Evolutionary conservation across 306 rosid genomes (phyloP), one percentile per base, ranked within the genome.

Genomic region (Gynostemma pentaphyllum): DNA sequence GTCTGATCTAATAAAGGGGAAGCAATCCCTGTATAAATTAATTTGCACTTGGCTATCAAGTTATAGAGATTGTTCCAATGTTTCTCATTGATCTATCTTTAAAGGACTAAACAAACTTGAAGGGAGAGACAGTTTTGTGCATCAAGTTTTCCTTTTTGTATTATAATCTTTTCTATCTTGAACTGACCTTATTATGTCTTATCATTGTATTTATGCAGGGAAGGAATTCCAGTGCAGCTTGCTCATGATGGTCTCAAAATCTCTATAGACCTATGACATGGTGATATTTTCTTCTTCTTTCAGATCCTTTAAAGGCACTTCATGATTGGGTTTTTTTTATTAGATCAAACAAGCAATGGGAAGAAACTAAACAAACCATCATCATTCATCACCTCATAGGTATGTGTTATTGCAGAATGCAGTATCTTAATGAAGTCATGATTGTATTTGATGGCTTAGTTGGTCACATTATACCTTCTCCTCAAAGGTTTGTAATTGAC

Each of bases 181-280:
- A 5, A 21, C 47, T 39, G 65, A 37, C 39, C 47, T 21, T n/a
- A n/a, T 12, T 37, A 10, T 34, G 45, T 56, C 9, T 28, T 19
- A 34, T 56, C 62, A 10, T 39, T 41, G 13, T 19, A 34, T 50
- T 69, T 76, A 56, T 37, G 29, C 26, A 88, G 96, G 88, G 99
- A 88, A 83, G 99, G 95, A 62, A 86, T 88, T 69, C 82, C 70
- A 5, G 99, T 92, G 79, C 90, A 86, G 83, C 96, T 92, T 78
- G 90, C 99, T 13, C 90, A 36, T 57, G 97, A 94, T 81, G 97
- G 97, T 64, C 79, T 88, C 79, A 86, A 84, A 88, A 70, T 88
- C 51, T 86, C 95, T 50, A 49, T 86, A 48, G 76, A 81, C 61
- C 82, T 88, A 45, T 88, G 75, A 78, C 45, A 57, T 75, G 84